Base-by-base conservation (phyloP, 2,329 filamentous ascomycete genomes). In the Byssochlamys sp. region DNA sequence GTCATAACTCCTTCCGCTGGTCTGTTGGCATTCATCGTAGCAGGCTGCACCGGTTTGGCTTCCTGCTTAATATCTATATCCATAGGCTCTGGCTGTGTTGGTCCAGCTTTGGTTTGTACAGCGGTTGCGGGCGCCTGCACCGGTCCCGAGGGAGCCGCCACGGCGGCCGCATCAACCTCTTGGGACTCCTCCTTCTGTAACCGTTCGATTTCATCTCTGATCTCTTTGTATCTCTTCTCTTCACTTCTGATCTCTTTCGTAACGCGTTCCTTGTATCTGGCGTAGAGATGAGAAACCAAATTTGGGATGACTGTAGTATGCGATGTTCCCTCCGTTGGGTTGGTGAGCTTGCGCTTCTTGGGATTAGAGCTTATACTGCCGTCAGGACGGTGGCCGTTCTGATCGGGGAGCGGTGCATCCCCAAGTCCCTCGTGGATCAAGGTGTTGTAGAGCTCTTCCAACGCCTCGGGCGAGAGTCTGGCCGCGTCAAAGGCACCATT, bases 381-480 rank as follows among this genome's bases (percentile, higher is more conserved):
- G 25, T 73, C 70, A 27, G 65, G 57, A 26, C 65, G 57, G 56
- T 65, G 59, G 19, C 65, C 66, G 59, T 71, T 73, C 26, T 72
- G 66, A 58, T 68, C 66, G 7, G 67, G 65, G 45, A 68, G 65
- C 45, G 61, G 56, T 35, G 68, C 62, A 24, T 77, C 78, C 24
- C 73, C 71, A 61, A 87, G 82, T 71, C 94, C 90, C 63, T 95
- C 88, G 63, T 84, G 83, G 69, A 96, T 73, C 58, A 95, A 76
- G 58, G 84, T 81, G 63, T 91, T 76, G 71, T 95, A 96, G 55
- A 94, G 80, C 67, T 87, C 83, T 72, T 89, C 85, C 63, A 97
- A 78, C 50, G 90, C 84, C 72, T 91, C 88, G 6, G 91, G 84
- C 53, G 80, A 87, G 70, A 97, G 76, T 61, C 91, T 84, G 65